These are phyloP conservation scores for Corylus heterophylla DNA, from an alignment of 306 rosid species.

Conservation along the genomic window DNA sequence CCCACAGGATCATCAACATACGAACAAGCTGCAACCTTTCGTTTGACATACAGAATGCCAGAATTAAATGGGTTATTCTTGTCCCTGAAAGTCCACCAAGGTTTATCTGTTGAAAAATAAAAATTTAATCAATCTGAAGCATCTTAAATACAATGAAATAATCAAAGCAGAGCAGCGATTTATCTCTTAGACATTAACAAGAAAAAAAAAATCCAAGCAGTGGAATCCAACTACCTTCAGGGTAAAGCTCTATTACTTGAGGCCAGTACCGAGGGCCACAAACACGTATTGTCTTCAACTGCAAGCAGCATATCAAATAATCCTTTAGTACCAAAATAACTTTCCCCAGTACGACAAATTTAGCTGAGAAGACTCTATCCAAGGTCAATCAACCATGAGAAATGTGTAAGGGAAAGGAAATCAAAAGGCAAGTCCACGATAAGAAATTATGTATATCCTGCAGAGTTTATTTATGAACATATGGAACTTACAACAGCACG, in stretches of 20 bases:
- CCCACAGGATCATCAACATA: slow-evolving; percentile 97
- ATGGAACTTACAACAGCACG: slow-evolving; percentile 73
- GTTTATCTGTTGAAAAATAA: slow-evolving; percentile 62
- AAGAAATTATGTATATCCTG: neutral
- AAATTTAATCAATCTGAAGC: slow-evolving; percentile 19
- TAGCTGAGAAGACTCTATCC: slow-evolving; percentile 14
- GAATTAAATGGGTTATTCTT: slow-evolving; percentile 76
- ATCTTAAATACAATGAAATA: slow-evolving; percentile 12
- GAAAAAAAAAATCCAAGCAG: neutral
- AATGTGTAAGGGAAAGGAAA: neutral
- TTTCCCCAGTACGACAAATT: slow-evolving; percentile 20
- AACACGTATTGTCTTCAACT: slow-evolving; percentile 82
- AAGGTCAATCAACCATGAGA: slow-evolving; percentile 23
- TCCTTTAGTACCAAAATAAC: slow-evolving; percentile 23
- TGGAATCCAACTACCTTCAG: slow-evolving; percentile 60
- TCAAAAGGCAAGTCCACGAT: neutral
- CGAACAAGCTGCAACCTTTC: slow-evolving; percentile 97
- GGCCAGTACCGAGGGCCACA: slow-evolving; percentile 98
- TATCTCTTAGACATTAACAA: slow-evolving; percentile 13
- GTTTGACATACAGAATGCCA: slow-evolving; percentile 88
- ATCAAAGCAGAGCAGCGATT: slow-evolving; percentile 21
- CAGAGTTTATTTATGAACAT: slow-evolving; percentile 22
- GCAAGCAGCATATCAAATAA: slow-evolving; percentile 39
- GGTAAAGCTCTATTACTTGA: slow-evolving; percentile 72
- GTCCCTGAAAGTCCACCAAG: slow-evolving; percentile 94